These are phyloP conservation scores for Blastobotrys mokoenaii DNA, from an alignment of 805 yeast genomes.

Conservation along the genomic window DNA sequence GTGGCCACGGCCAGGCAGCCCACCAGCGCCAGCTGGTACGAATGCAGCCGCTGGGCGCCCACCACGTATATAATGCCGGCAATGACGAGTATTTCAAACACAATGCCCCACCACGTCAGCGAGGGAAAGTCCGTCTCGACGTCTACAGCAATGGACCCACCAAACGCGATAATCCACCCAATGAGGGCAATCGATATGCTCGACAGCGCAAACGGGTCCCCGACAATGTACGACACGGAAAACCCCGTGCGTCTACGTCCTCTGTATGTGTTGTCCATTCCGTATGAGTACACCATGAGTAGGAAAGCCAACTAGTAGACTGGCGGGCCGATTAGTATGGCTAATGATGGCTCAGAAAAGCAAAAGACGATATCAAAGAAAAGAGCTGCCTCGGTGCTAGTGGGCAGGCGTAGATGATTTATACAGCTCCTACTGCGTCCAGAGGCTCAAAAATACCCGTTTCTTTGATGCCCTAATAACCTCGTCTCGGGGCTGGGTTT, in stretches of 20 bases:
- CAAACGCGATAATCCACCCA: constrained; percentile 84
- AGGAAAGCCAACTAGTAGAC: too few species aligned
- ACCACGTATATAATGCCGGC: constrained; percentile 45
- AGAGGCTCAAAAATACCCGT: too few species aligned
- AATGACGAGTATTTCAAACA: constrained; percentile 61
- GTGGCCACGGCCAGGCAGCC: constrained; percentile 63
- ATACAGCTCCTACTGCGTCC: too few species aligned
- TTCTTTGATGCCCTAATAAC: too few species aligned
- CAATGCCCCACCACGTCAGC: constrained; percentile 96
- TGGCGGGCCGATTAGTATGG: too few species aligned
- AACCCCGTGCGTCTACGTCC: constrained; percentile 3
- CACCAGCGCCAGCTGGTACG: constrained; percentile 48
- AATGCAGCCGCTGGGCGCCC: constrained; percentile 53
- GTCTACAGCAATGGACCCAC: constrained; percentile 61
- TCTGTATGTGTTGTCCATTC: background rate
- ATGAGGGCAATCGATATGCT: constrained; percentile 66
- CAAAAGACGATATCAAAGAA: too few species aligned
- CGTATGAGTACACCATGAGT: too few species aligned
- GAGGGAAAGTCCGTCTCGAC: constrained; percentile 49
- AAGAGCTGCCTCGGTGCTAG: too few species aligned
- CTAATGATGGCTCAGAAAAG: too few species aligned
- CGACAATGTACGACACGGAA: constrained; percentile 32
- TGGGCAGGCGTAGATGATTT: too few species aligned
- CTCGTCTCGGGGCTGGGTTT: too few species aligned
- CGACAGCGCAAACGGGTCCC: constrained; percentile 84